Evolutionary conservation across 495 filamentous ascomycete species (phyloP).

Genomic region (Penicillium tannophilum): DNA sequence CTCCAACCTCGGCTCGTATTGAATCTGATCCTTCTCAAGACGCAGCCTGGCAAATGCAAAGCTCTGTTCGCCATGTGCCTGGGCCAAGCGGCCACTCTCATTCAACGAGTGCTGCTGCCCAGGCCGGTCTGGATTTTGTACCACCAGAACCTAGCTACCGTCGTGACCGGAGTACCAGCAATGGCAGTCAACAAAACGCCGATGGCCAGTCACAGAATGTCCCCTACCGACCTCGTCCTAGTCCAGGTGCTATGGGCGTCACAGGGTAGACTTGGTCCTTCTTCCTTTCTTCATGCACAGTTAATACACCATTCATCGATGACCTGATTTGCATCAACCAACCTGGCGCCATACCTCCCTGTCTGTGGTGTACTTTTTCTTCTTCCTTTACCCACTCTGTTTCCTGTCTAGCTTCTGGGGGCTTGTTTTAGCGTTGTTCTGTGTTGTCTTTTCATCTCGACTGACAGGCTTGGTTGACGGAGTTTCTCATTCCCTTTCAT

Average conservation of each 20-base stretch:
- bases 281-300: conserved; percentile 24
- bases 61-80: conserved; percentile 75
- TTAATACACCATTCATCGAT: conserved; percentile 27
- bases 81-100: conserved; percentile 52
- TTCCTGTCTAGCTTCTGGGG: conserved; percentile 26
- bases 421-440: conserved; percentile 39
- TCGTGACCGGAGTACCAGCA: conserved; percentile 47
- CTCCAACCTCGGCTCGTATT: conserved; percentile 58
- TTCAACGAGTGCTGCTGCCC: conserved; percentile 32
- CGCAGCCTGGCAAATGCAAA: conserved; percentile 76
- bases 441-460: conserved; percentile 28
- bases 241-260: conserved; percentile 49
- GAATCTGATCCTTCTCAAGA: conserved; percentile 77
- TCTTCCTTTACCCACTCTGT: conserved; percentile 9
- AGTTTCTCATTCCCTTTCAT: conserved; percentile 28
- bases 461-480: conserved; percentile 39
- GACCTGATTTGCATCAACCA: conserved; percentile 27
- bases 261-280: conserved; percentile 35
- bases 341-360: conserved; percentile 21
- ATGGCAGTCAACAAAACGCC: conserved; percentile 40
- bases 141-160: conserved; percentile 27
- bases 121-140: conserved; percentile 34
- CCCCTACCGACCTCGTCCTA: conserved; percentile 44
- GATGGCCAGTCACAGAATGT: conserved; percentile 39
- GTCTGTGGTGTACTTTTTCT: conserved; percentile 23